Conservation (phyloP, 129 eudicot genomes). For the Kitagawia praeruptora region DNA sequence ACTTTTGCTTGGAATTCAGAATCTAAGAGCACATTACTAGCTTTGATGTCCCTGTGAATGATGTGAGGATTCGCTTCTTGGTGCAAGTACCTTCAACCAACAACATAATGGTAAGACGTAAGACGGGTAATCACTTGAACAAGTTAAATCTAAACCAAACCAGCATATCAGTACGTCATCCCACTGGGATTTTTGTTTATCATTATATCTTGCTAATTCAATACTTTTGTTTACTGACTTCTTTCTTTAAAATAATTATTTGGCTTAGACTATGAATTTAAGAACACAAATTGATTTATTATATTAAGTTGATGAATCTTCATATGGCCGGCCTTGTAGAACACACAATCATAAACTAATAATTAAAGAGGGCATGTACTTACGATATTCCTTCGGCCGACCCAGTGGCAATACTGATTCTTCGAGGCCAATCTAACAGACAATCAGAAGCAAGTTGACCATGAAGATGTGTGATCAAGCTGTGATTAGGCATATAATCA, state of each 20-base stretch:
- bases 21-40: conserved; percentile 68
- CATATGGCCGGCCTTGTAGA: neutral
- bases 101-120: neutral
- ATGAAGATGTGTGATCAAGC: conserved; percentile 74
- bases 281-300: neutral
- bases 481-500: conserved; percentile 83
- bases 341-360: neutral
- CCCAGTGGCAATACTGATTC: conserved; percentile 59
- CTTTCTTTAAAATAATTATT: neutral
- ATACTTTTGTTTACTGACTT: too few relatives aligned
- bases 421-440: conserved; percentile 63
- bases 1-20: conserved; percentile 66
- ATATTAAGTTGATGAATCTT: neutral
- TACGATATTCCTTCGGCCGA: conserved; percentile 76
- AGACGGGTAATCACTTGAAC: neutral
- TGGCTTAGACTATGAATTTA: neutral
- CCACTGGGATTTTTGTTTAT: neutral
- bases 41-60: conserved; percentile 83
- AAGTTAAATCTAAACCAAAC: neutral
- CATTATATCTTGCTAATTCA: too few relatives aligned
- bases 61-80: conserved; percentile 76
- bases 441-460: conserved; percentile 66
- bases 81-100: conserved; percentile 50
- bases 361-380: conserved; percentile 14
- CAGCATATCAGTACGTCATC: neutral